Conservation (phyloP, 2,329 filamentous ascomycete species). For the Hypomyces rosellus region DNA sequence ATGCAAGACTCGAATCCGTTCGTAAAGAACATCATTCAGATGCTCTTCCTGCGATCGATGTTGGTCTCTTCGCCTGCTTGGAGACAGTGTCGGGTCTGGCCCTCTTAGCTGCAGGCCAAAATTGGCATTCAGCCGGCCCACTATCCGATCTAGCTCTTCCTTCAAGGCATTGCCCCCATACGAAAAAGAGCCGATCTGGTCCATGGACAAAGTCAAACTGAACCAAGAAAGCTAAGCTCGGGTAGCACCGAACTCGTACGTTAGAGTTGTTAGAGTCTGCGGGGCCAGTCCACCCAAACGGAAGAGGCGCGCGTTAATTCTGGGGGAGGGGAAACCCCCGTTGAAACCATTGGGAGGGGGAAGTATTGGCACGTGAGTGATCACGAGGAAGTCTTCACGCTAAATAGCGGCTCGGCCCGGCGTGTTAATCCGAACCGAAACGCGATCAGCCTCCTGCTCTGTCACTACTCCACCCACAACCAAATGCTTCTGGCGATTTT, state of each 20-base stretch:
- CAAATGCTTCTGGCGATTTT: constrained; percentile 19
- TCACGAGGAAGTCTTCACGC: neutral
- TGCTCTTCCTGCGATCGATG: constrained; percentile 18
- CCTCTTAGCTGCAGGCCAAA: constrained; percentile 20
- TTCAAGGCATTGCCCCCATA: neutral
- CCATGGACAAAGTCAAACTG: constrained; percentile 1
- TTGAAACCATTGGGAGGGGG: too few species aligned
- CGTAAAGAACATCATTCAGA: constrained; percentile 19
- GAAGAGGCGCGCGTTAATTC: neutral
- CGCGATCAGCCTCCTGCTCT: neutral
- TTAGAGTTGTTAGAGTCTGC: neutral
- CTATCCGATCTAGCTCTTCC: constrained; percentile 17
- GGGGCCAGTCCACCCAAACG: neutral
- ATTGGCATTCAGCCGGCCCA: constrained; percentile 21
- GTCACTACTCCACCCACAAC: too few species aligned
- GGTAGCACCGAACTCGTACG: too few species aligned
- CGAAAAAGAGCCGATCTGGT: neutral
- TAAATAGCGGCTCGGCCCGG: constrained; percentile 1
- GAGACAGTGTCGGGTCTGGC: constrained; percentile 20
- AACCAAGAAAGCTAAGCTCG: neutral
- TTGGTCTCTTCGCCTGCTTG: constrained; percentile 17
- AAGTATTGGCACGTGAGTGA: constrained; percentile 2
- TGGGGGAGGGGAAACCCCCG: too few species aligned
- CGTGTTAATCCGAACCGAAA: constrained; percentile 4
- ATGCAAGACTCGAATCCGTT: constrained; percentile 16